Base-by-base conservation (phyloP, 306 rosid species). In the Rubus parviflorus region DNA sequence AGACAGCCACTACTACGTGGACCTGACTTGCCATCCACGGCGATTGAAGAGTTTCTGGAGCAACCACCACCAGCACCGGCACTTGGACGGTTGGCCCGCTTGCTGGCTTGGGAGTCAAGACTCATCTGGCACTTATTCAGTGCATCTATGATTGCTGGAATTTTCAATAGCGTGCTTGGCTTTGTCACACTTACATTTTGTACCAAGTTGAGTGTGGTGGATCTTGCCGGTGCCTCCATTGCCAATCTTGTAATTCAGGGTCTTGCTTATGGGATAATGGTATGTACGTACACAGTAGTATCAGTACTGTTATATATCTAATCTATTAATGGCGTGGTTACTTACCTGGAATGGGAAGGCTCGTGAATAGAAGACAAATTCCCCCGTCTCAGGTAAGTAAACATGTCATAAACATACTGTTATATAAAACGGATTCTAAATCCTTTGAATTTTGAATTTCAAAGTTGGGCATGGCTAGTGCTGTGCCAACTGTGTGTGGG, bases 151-250 rank as follows among this genome's bases (percentile, higher is more conserved):
- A 62, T 62, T 62, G 67, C 43, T 25, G 67, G 67, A 3, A 35
- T 62, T 62, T 61, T 62, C 67, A 62, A 62, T 30, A 62, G 30
- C 42, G 0, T 62, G 9, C 67, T 62, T 62, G 67, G 67, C 67
- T 62, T 62, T 35, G 67, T 35, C 67, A 54, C 79, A 11, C 63
- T 47, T 49, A 58, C 69, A 75, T 6, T 62, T 62, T 62, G 67
- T 35, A 62, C 42, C 43, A 42, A 62, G 43, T 13, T 62, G 67
- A 62, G 67, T 62, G 4, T 35, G 4, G 67, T 62, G 43, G 67
- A 62, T n/a, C 19, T 25, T 14, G 42, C 43, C 30, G 67, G 67
- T 62, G 41, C 67, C 20, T 62, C 67, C 41, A 30, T 62, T 62
- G 67, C 67, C 42, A 62, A 14, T 30, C 41, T 62, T 25, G 3